Percentiles rank a stretch among this genome's conserved stretches.
These are phyloP conservation scores for Apiospora phragmitis DNA, from an alignment of 2,329 filamentous ascomycete species.

Conservation along the genomic window DNA sequence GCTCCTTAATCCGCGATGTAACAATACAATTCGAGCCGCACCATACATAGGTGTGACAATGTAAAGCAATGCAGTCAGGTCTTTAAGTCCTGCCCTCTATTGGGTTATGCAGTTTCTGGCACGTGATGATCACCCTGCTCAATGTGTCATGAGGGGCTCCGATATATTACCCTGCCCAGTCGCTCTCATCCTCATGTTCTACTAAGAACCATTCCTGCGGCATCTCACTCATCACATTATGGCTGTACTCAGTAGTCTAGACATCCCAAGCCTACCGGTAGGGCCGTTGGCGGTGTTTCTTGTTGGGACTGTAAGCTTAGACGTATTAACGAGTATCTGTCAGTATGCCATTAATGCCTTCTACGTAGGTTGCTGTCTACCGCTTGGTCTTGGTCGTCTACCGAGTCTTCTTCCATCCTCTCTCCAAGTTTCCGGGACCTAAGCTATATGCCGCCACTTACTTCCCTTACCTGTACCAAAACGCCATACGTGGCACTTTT, in stretches of 20 bases:
- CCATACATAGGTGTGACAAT: background rate
- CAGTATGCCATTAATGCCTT: background rate
- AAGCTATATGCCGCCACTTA: constrained; percentile 9
- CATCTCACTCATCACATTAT: background rate
- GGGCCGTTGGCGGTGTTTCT: background rate
- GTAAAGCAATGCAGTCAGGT: background rate
- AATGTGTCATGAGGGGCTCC: background rate
- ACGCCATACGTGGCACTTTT: background rate
- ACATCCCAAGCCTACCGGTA: background rate
- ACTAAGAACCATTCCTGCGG: background rate
- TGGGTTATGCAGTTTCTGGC: background rate
- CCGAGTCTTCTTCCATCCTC: constrained; percentile 13
- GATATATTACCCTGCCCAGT: background rate
- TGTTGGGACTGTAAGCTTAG: background rate
- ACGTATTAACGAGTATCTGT: background rate
- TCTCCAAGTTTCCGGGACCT: constrained; percentile 12
- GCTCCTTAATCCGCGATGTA: background rate
- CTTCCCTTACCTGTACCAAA: constrained; percentile 2
- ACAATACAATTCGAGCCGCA: background rate
- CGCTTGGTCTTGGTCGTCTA: constrained; percentile 4
- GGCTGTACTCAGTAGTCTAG: background rate
- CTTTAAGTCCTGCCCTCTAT: background rate
- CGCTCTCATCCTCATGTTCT: too few species aligned
- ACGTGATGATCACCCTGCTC: background rate
- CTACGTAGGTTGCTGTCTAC: background rate